Conservation (phyloP, 345 rosid species). For the Cardamine resedifolia region DNA sequence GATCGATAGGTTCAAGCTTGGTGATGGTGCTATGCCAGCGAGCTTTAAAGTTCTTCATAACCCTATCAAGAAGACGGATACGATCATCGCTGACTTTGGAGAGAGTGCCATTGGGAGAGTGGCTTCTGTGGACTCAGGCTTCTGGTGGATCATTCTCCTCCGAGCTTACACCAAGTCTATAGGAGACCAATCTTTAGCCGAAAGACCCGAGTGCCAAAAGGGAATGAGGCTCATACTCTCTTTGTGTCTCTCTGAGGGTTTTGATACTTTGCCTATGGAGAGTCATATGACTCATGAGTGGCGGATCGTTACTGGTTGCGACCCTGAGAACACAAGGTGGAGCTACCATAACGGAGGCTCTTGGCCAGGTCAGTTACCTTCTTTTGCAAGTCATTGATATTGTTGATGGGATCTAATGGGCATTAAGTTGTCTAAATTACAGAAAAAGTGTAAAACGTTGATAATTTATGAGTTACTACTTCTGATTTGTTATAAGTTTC, state of each 20-base stretch:
- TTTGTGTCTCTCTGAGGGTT: constrained; percentile 77
- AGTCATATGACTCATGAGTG: too few species aligned
- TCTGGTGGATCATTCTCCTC: constrained; percentile 91
- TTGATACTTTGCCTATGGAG: constrained; percentile 85
- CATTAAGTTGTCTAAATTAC: neutral
- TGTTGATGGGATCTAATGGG: neutral
- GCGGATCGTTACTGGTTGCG: constrained; percentile 67
- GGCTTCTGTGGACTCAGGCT: constrained; percentile 85
- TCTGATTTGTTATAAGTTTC: neutral
- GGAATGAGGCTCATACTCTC: constrained; percentile 79
- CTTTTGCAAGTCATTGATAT: neutral
- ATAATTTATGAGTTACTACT: neutral
- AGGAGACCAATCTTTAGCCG: constrained; percentile 61
- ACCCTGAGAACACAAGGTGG: constrained; percentile 70
- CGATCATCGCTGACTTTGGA: constrained; percentile 74
- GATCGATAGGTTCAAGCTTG: constrained; percentile 71
- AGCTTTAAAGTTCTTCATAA: constrained; percentile 81
- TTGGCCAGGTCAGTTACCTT: constrained; percentile 62
- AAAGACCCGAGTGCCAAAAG: constrained; percentile 71
- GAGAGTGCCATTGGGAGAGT: constrained; percentile 88
- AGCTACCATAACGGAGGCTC: constrained; percentile 77
- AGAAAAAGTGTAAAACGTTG: too few species aligned
- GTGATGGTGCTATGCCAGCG: constrained; percentile 87
- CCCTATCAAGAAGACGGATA: constrained; percentile 57
- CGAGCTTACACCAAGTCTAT: constrained; percentile 83